These are phyloP conservation scores for Rhizophora mangle DNA, from an alignment of 345 rosid species.

Conservation along the genomic window DNA sequence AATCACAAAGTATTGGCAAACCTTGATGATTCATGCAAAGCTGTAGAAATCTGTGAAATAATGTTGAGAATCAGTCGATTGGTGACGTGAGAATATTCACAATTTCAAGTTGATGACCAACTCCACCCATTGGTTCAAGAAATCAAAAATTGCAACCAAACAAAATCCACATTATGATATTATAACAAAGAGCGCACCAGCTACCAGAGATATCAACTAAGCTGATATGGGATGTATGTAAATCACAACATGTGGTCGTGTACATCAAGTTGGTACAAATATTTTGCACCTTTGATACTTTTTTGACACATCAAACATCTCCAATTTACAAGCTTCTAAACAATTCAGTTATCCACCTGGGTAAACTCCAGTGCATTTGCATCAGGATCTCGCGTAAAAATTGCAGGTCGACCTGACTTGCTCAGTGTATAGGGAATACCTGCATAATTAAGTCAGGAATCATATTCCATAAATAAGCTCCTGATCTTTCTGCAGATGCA, in stretches of 20 bases:
- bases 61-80: too few relatives aligned
- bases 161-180: too few relatives aligned
- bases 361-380: constrained; percentile 91
- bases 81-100: too few relatives aligned
- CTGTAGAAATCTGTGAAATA: too few relatives aligned
- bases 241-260: background rate
- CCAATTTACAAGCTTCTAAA: background rate
- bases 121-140: too few relatives aligned
- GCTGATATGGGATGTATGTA: background rate
- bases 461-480: background rate
- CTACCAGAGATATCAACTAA: background rate
- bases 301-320: background rate
- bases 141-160: too few relatives aligned
- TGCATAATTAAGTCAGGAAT: constrained; percentile 23
- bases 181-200: too few relatives aligned
- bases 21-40: too few relatives aligned
- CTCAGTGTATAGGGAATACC: constrained; percentile 79
- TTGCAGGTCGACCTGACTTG: constrained; percentile 84
- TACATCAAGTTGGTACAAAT: background rate
- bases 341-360: constrained; percentile 43
- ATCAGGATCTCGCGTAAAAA: constrained; percentile 90
- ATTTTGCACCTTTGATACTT: background rate
- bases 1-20: too few relatives aligned
- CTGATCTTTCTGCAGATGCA: background rate
- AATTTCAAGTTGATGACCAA: too few relatives aligned